Base-by-base conservation (phyloP, 2,329 filamentous ascomycete genomes). In the Paraphaeosphaeria minitans region DNA sequence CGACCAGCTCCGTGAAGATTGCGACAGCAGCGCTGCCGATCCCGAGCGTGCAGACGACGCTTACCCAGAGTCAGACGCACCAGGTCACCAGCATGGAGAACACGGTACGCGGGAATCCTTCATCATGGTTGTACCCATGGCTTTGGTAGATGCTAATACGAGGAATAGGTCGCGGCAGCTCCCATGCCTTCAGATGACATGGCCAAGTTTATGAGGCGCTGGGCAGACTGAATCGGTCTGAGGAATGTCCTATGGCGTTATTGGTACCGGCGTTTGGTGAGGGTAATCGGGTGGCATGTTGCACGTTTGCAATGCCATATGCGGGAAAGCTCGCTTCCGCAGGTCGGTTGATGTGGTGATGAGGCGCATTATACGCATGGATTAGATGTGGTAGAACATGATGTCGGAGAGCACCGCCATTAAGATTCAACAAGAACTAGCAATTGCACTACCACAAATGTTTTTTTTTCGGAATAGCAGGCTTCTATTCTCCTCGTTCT, bases 181-280 rank as follows among this genome's bases (percentile, higher is more conserved):
- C 74, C 80, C 41, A 75, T 78, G 61, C 82, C 82, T 13, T 78
- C 80, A 53, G 75, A 81, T 53, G 82, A 85, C 57, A 85, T 86
- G 83, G 80, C 81, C 50, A 83, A 82, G 65, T 87, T 82, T 71
- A 71, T 87, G 60, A 82, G 82, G 49, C 78, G 85, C 62, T 87
- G 85, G 85, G 84, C 83, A 73, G 85, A 88, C 74, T 87, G 53
- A 43, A 29, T 12, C 2, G 9, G n/a, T 5, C 21, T 19, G 35
- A n/a, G 39, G 37, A 31, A 43, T 19, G 31, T 42, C 7, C 16
- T 10, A 29, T 48, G 53, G 53, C 39, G 43, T 55, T 47, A 16
- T 4, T 24, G 53, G 31, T 41, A 16, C 29, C 27, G 42, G 52
- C 41, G 42, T 54, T 54, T 47, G 22, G 29, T 22, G 37, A 39